A percentile compares a stretch with the other conserved stretches of the same genome.
Evolutionary conservation across 257 asterid genomes (phyloP).

Genomic region (Verbena officinalis): DNA sequence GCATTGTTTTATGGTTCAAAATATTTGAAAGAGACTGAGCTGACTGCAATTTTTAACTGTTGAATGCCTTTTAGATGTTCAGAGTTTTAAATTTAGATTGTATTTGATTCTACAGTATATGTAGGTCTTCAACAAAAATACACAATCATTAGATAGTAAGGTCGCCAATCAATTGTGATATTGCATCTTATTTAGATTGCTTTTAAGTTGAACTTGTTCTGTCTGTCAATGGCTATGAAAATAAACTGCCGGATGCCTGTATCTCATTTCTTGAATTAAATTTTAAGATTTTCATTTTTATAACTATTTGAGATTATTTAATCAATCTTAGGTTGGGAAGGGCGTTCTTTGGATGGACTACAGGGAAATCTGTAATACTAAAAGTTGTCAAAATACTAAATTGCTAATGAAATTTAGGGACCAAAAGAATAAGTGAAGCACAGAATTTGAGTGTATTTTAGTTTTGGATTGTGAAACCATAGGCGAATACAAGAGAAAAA

Average conservation of each 20-base stretch:
- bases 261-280: neutral
- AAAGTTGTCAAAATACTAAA: neutral
- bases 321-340: neutral
- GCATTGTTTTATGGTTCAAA: neutral
- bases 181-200: neutral
- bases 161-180: neutral
- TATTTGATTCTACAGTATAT: neutral
- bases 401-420: neutral
- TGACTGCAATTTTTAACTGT: neutral
- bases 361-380: neutral
- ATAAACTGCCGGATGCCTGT: neutral
- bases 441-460: neutral
- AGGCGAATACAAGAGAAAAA: neutral
- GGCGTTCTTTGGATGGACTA: neutral
- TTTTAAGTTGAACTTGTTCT: neutral
- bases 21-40: neutral
- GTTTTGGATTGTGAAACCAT: neutral
- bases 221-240: neutral
- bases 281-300: neutral
- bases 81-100: neutral
- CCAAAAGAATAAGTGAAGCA: neutral
- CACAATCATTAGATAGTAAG: neutral
- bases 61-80: neutral
- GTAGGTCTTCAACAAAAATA: neutral
- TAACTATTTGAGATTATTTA: neutral